phyloP scores from a whole-genome alignment of 106 monocot species.

The Apostasia ramifera region DNA sequence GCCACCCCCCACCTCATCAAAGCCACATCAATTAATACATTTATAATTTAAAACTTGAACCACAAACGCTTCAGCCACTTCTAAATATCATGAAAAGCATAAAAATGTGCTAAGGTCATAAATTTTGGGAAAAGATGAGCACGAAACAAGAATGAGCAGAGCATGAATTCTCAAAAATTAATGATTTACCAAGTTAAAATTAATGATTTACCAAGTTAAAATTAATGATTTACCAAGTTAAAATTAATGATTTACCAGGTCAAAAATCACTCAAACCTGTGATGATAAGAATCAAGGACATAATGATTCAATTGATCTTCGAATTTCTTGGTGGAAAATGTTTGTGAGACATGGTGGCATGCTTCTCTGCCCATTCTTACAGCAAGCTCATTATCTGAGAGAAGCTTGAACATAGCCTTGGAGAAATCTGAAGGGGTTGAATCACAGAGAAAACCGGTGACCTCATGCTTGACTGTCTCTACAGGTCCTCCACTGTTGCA shows the following conservation, averaged over 20 bases:
- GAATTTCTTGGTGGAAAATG: constrained; percentile 55
- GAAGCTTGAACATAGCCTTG: constrained; percentile 39
- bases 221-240: too few relatives aligned
- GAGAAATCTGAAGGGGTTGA: constrained; percentile 44
- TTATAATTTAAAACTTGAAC: too few relatives aligned
- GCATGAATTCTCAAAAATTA: too few relatives aligned
- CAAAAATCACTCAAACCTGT: constrained; percentile 32
- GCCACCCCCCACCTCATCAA: too few relatives aligned
- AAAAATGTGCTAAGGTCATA: too few relatives aligned
- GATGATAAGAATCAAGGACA: constrained; percentile 39
- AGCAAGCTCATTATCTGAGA: constrained; percentile 27
- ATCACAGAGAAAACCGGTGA: constrained; percentile 69
- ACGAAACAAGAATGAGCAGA: too few relatives aligned
- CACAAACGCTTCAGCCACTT: too few relatives aligned
- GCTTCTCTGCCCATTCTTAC: constrained; percentile 59
- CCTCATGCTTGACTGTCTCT: constrained; percentile 55
- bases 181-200: too few relatives aligned
- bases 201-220: neutral
- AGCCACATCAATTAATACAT: too few relatives aligned
- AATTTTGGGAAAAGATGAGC: too few relatives aligned
- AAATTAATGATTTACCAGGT: too few relatives aligned
- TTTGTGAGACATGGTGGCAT: constrained; percentile 35
- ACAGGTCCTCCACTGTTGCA: constrained; percentile 82
- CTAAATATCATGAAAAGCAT: too few relatives aligned
- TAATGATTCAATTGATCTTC: constrained; percentile 48